Evolutionary conservation across 768 basidiomycete genomes (phyloP).

Genomic region (Russula sp.): DNA sequence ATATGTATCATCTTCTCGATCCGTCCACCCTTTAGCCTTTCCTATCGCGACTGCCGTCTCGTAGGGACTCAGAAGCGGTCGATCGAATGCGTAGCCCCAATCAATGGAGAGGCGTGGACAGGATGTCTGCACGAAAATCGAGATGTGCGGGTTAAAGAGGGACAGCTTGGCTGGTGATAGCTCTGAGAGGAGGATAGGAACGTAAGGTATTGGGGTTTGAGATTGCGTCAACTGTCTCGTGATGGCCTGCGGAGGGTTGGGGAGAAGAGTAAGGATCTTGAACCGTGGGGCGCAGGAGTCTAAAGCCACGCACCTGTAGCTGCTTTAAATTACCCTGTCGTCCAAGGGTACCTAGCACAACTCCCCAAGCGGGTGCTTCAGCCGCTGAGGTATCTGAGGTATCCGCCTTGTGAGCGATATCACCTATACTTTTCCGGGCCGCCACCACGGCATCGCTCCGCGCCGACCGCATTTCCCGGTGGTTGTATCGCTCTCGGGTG

Average conservation of each 20-base stretch:
- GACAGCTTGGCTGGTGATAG: slow-evolving; percentile 93
- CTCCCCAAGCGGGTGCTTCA: slow-evolving; percentile 65
- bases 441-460: slow-evolving; percentile 71
- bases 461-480: slow-evolving; percentile 76
- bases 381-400: slow-evolving; percentile 32
- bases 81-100: slow-evolving; percentile 95
- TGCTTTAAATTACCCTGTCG: slow-evolving; percentile 92
- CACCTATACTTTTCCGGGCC: slow-evolving; percentile 63
- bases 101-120: slow-evolving; percentile 97
- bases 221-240: slow-evolving; percentile 62
- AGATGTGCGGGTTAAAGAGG: slow-evolving; percentile 75
- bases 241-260: slow-evolving; percentile 52
- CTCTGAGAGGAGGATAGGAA: slow-evolving; percentile 93
- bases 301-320: slow-evolving; percentile 52
- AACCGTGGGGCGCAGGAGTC: neutral
- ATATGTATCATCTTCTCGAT: slow-evolving; percentile 53
- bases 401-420: slow-evolving; percentile 23
- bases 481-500: slow-evolving; percentile 88
- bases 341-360: slow-evolving; percentile 91
- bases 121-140: slow-evolving; percentile 92
- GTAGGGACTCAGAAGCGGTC: slow-evolving; percentile 88
- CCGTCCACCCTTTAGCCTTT: slow-evolving; percentile 62
- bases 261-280: neutral
- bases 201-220: slow-evolving; percentile 59
- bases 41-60: slow-evolving; percentile 88